Evolutionary conservation across 148 eudicot genomes (phyloP).

Genomic region (Persicaria tinctoria): DNA sequence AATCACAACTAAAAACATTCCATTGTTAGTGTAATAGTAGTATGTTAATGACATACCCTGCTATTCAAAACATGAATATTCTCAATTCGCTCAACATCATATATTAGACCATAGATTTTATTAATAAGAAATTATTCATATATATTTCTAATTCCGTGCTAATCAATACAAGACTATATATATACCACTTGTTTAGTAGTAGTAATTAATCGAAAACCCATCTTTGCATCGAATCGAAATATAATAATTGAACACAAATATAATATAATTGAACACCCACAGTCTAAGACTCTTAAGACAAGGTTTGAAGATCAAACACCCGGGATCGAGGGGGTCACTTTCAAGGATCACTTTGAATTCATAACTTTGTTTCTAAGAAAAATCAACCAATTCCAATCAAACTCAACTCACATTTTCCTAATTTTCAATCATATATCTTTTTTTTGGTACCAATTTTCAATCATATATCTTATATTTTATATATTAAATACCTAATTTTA

Average conservation of each 20-base stretch:
- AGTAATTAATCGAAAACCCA: too few relatives aligned
- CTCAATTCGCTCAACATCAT: too few relatives aligned
- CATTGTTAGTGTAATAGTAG: too few relatives aligned
- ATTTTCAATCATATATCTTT: not conserved
- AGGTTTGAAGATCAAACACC: not conserved
- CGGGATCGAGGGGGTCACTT: not conserved
- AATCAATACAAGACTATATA: too few relatives aligned
- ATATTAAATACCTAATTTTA: not conserved
- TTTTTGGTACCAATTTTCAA: not conserved
- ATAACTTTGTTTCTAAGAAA: constrained; percentile 7
- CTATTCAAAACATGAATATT: too few relatives aligned
- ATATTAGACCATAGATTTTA: too few relatives aligned
- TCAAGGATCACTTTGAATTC: not conserved
- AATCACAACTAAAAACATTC: too few relatives aligned
- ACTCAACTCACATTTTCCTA: not conserved
- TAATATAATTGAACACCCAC: not conserved
- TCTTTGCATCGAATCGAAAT: not conserved
- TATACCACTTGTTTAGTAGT: too few relatives aligned
- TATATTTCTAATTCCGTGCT: too few relatives aligned
- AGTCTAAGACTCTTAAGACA: not conserved
- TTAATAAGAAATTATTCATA: too few relatives aligned
- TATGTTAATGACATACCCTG: too few relatives aligned
- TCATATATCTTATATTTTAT: not conserved
- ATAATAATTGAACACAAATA: not conserved
- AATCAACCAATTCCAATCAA: not conserved